A percentile compares a stretch with the other conserved stretches of the same genome.
phyloP scores from a whole-genome alignment of 192 early-diverging fungal genomes.

The Chytriomyces confervae region DNA sequence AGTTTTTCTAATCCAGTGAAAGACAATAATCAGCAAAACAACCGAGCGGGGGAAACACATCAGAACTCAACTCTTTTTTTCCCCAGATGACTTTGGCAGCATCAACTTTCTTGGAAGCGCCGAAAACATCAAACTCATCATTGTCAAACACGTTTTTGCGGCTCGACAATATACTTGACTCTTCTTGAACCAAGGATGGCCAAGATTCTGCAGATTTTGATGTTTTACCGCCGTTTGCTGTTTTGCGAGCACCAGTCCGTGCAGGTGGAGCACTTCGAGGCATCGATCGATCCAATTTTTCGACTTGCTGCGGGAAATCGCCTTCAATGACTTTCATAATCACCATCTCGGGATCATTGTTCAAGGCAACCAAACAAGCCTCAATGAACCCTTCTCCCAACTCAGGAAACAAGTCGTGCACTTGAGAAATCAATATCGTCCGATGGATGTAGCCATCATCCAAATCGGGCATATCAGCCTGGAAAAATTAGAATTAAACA shows the following conservation, averaged over 20 bases:
- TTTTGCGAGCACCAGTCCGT: neutral
- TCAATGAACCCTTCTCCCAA: slow-evolving; percentile 91
- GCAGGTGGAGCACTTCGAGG: slow-evolving; percentile 4
- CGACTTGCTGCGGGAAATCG: slow-evolving; percentile 70
- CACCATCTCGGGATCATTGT: slow-evolving; percentile 71
- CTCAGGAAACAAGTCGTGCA: slow-evolving; percentile 88
- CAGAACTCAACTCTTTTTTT: slow-evolving; percentile 66
- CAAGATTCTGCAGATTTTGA: neutral
- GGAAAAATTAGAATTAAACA: neutral
- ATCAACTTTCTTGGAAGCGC: slow-evolving; percentile 62
- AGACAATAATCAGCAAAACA: neutral
- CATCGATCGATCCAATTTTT: slow-evolving; percentile 61
- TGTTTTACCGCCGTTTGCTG: neutral
- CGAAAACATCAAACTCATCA: slow-evolving; percentile 93
- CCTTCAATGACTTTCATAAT: slow-evolving; percentile 83
- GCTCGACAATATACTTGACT: slow-evolving; percentile 48
- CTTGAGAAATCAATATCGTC: slow-evolving; percentile 73
- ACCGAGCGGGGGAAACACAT: neutral
- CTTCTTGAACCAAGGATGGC: neutral
- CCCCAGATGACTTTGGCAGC: slow-evolving; percentile 70
- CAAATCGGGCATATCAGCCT: slow-evolving; percentile 20
- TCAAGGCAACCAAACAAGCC: slow-evolving; percentile 75
- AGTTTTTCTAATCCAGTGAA: neutral
- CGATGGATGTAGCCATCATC: slow-evolving; percentile 60
- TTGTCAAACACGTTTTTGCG: slow-evolving; percentile 89